Evolutionary conservation across 1,284 basidiomycete genomes (phyloP).

Genomic region (Heterobasidion occidentale): DNA sequence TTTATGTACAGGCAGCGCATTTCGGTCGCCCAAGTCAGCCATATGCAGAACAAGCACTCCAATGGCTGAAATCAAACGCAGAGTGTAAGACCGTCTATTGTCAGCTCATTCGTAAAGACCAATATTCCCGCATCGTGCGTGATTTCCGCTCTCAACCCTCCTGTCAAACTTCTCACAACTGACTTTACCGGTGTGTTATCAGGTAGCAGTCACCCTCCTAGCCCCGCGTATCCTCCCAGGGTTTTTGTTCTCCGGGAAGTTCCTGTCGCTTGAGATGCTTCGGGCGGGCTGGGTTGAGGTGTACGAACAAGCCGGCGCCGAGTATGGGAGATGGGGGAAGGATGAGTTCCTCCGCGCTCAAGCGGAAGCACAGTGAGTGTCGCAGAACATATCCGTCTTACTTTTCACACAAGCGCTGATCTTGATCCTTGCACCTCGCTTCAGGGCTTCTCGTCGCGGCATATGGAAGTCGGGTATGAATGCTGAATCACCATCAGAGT

Average conservation of each 20-base stretch:
- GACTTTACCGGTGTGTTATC: neutral
- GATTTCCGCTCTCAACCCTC: neutral
- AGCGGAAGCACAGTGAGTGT: conserved; percentile 57
- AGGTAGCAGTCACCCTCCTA: conserved; percentile 64
- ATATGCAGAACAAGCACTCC: conserved; percentile 60
- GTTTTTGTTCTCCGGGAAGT: conserved; percentile 39
- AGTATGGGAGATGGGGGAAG: conserved; percentile 65
- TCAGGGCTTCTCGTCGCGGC: conserved; percentile 50
- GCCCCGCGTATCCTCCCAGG: conserved; percentile 41
- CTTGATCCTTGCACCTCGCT: neutral
- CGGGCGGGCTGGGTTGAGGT: conserved; percentile 66
- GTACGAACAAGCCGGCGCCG: conserved; percentile 72
- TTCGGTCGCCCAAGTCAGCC: conserved; percentile 77
- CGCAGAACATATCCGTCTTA: neutral
- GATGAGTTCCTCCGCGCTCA: conserved; percentile 55
- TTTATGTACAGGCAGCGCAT: conserved; percentile 48
- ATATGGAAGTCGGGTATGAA: conserved; percentile 60
- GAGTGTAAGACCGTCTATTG: conserved; percentile 56
- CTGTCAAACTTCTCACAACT: neutral
- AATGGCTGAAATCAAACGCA: conserved; percentile 59
- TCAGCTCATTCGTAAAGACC: conserved; percentile 69
- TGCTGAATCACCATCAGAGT: conserved; percentile 70
- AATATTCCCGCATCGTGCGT: conserved; percentile 73
- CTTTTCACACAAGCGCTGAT: neutral
- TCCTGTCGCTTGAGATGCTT: conserved; percentile 72